phyloP scores from a whole-genome alignment of 495 filamentous ascomycete genomes.

The Hypoxylon cercidicola region DNA sequence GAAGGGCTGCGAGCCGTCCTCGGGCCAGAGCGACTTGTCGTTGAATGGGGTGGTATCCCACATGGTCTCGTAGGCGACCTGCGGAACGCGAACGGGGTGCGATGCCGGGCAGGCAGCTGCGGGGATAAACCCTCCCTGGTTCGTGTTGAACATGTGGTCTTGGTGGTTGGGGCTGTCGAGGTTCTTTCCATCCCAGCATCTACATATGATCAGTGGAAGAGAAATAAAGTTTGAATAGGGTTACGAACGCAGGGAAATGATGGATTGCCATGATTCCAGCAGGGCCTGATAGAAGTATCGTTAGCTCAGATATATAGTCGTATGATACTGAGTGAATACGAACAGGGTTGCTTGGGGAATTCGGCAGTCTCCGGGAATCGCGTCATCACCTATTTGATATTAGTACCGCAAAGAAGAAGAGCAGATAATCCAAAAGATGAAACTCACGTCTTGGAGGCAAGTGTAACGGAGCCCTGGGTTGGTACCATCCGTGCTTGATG shows the following conservation, averaged over 20 bases:
- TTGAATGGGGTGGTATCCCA: slow-evolving; percentile 53
- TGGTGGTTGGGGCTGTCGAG: slow-evolving; percentile 60
- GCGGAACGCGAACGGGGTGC: slow-evolving; percentile 51
- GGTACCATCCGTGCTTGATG: slow-evolving; percentile 41
- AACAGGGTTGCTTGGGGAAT: slow-evolving; percentile 39
- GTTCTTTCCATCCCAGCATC: slow-evolving; percentile 60
- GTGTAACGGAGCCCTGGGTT: slow-evolving; percentile 47
- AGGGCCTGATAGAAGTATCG: slow-evolving; percentile 33
- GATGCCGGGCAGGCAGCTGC: slow-evolving; percentile 52
- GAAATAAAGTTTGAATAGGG: not conserved
- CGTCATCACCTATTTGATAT: no score
- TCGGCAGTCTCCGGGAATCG: slow-evolving; percentile 47
- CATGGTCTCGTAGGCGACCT: slow-evolving; percentile 56
- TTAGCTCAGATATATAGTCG: no score
- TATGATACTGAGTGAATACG: not conserved
- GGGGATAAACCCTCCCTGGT: slow-evolving; percentile 38
- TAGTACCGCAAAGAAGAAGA: no score
- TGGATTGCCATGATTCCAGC: slow-evolving; percentile 51
- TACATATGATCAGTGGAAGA: slow-evolving; percentile 24
- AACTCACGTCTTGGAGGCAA: slow-evolving; percentile 48
- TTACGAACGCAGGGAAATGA: slow-evolving; percentile 51
- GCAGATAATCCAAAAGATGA: no score
- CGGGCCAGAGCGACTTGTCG: slow-evolving; percentile 51
- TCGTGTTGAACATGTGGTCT: slow-evolving; percentile 53
- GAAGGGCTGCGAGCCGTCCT: slow-evolving; percentile 48